Percentiles rank a stretch among this genome's conserved stretches.
phyloP scores from a whole-genome alignment of 108 stramenopile species.

The Cyclotella baltica region DNA sequence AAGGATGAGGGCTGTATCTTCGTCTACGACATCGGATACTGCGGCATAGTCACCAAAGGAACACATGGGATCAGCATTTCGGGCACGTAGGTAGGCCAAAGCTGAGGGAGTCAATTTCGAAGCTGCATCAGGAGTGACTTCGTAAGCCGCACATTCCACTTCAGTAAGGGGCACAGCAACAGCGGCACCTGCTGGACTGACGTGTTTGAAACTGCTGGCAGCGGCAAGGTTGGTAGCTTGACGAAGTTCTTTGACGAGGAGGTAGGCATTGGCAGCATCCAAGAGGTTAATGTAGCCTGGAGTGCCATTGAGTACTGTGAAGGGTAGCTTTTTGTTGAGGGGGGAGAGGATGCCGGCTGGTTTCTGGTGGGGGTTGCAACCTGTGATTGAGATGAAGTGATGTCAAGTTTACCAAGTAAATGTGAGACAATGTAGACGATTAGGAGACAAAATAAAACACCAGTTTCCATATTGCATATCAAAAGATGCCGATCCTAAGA shows the following conservation, averaged over 20 bases:
- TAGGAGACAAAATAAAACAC: neutral
- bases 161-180: constrained; percentile 94
- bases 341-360: constrained; percentile 89
- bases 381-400: constrained; percentile 8
- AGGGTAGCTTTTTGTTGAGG: constrained; percentile 85
- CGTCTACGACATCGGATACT: constrained; percentile 95
- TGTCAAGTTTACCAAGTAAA: neutral
- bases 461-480: no score
- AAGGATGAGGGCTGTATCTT: constrained; percentile 93
- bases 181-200: constrained; percentile 97
- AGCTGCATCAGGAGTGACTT: constrained; percentile 75
- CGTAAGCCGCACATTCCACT: constrained; percentile 89
- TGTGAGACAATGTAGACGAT: neutral
- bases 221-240: constrained; percentile 92
- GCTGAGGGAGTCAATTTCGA: constrained; percentile 89
- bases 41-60: constrained; percentile 99
- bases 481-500: no score
- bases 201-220: constrained; percentile 98
- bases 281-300: constrained; percentile 99
- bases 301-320: constrained; percentile 88
- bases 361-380: constrained; percentile 98
- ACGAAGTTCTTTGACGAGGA: constrained; percentile 94
- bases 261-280: constrained; percentile 98
- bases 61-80: constrained; percentile 99
- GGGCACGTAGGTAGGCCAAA: constrained; percentile 96